Percentiles rank a stretch among this genome's conserved stretches.
These are phyloP conservation scores for Xylariaceae sp. DNA, from an alignment of 2,329 filamentous ascomycete genomes.

Conservation along the genomic window DNA sequence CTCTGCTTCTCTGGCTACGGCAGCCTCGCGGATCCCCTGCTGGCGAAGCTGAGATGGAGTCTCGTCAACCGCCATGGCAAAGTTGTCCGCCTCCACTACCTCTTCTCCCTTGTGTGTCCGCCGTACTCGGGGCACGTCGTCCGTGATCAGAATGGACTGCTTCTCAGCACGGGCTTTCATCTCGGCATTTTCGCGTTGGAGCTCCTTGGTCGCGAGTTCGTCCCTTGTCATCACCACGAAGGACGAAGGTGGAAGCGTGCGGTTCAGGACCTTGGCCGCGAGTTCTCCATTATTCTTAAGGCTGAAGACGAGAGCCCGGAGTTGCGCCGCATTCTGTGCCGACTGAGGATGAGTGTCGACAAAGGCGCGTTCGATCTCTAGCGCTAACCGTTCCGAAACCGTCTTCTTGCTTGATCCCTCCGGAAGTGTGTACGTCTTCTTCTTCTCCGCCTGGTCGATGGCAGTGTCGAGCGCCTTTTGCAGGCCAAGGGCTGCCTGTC, in stretches of 20 bases:
- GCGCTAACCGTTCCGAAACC: constrained; percentile 63
- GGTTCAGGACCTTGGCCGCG: constrained; percentile 67
- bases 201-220: constrained; percentile 87
- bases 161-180: constrained; percentile 75
- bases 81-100: constrained; percentile 70
- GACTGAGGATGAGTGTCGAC: constrained; percentile 49
- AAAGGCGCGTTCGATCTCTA: constrained; percentile 74
- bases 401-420: constrained; percentile 58
- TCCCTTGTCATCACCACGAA: constrained; percentile 84
- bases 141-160: constrained; percentile 76
- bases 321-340: constrained; percentile 54
- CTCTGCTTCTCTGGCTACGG: constrained; percentile 14
- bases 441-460: constrained; percentile 62
- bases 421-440: constrained; percentile 56
- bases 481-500: constrained; percentile 64
- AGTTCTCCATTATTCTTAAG: constrained; percentile 83
- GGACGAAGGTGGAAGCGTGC: constrained; percentile 64
- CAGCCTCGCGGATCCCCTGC: constrained; percentile 29
- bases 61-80: constrained; percentile 32
- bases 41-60: constrained; percentile 34
- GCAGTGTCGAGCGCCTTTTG: constrained; percentile 63
- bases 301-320: constrained; percentile 76
- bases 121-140: constrained; percentile 71
- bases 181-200: constrained; percentile 70
- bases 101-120: constrained; percentile 96